phyloP scores from a whole-genome alignment of 2,329 filamentous ascomycete genomes.

The Cordyceps cicadae region DNA sequence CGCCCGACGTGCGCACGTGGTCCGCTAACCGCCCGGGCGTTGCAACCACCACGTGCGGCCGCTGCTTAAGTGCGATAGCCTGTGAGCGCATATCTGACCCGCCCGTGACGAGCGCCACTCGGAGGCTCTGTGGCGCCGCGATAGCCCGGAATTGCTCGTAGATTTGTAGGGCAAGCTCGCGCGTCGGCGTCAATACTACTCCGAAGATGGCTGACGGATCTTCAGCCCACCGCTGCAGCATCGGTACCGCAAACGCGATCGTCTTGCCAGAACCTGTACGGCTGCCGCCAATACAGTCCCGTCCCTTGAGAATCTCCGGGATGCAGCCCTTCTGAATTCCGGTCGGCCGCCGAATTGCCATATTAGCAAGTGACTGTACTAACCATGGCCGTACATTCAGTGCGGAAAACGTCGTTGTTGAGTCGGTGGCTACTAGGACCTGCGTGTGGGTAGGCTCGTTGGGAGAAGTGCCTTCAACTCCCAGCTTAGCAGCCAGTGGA shows the following conservation, averaged over 20 bases:
- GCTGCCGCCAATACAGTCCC: constrained; percentile 91
- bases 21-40: constrained; percentile 90
- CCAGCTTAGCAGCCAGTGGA: constrained; percentile 10
- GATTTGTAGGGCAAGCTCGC: constrained; percentile 90
- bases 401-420: constrained; percentile 59
- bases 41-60: constrained; percentile 88
- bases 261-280: constrained; percentile 96
- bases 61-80: constrained; percentile 70
- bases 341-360: constrained; percentile 81
- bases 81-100: constrained; percentile 89
- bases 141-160: constrained; percentile 95
- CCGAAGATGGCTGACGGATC: constrained; percentile 90
- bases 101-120: constrained; percentile 82
- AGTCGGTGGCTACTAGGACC: constrained; percentile 45
- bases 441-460: constrained; percentile 20
- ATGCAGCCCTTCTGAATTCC: constrained; percentile 91
- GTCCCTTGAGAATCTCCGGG: constrained; percentile 80
- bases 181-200: constrained; percentile 79
- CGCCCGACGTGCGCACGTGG: constrained; percentile 83
- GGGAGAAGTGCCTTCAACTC: no score
- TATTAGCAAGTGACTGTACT: constrained; percentile 63
- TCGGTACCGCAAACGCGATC: constrained; percentile 88
- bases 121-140: constrained; percentile 77
- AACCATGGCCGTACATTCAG: constrained; percentile 80
- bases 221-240: constrained; percentile 85